Evolutionary conservation across 768 basidiomycete species (phyloP), one percentile per base, ranked within the genome.

Genomic region (Hericium coralloides): DNA sequence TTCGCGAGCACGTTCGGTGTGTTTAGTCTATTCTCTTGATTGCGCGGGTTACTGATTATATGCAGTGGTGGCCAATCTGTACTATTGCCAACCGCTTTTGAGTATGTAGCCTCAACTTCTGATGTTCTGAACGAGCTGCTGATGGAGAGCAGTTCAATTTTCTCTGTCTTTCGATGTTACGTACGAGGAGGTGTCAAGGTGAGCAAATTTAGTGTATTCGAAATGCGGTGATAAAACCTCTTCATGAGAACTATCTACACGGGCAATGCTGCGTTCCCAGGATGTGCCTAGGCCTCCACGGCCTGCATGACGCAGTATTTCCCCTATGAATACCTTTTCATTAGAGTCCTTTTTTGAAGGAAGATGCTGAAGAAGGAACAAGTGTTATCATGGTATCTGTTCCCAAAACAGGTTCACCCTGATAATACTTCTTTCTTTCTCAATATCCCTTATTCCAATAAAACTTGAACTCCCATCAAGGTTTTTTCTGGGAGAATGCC

Each of bases 81-180:
- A 91, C 65, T 93, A 92, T 63, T 87, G 84, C 59, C 88, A 89
- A 72, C 90, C 90, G 0, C 67, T 93, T 62, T 70, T 92, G 17
- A 87, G 89, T 82, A 67, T 59, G 77, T 72, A 58, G 38, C 60
- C 62, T 63, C 66, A 10, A 60, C n/a, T 10, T 10, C 25, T 20
- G 23, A 17, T 1, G 43, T 18, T 41, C 17, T 8, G 14, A 31
- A 12, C 36, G 25, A 20, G 22, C 25, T 52, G 22, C n/a, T 43
- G 18, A 54, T 6, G 22, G 7, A 63, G 0, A 60, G 69, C 50
- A 72, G 73, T 1, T 76, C 79, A 49, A 55, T 65, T 48, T 70
- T 73, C 17, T 60, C 69, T 12, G 72, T 76, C 43, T 56, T 64
- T 37, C 62, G 67, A 55, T 23, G 65, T 76, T 26, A 72, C 76